These are phyloP conservation scores for Cercospora nicotianae DNA, from an alignment of 2,329 filamentous ascomycete species.

Conservation along the genomic window DNA sequence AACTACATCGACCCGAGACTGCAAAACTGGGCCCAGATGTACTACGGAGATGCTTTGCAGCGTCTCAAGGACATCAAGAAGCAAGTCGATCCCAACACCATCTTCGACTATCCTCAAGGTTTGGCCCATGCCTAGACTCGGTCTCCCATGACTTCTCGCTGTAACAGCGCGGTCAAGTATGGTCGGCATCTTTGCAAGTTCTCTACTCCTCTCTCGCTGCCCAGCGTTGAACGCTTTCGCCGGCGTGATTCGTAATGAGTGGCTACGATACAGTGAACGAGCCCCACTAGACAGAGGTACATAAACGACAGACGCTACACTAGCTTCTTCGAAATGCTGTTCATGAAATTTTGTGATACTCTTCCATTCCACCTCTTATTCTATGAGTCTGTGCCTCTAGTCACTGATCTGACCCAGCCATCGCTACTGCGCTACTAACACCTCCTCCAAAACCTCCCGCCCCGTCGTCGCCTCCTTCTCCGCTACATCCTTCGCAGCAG, in stretches of 20 bases:
- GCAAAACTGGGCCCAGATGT: slow-evolving; percentile 17
- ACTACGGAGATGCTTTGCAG: slow-evolving; percentile 19
- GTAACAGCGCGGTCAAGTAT: not conserved
- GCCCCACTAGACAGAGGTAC: not conserved
- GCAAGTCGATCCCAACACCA: slow-evolving; percentile 13
- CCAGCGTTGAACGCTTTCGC: not conserved
- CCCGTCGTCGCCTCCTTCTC: not conserved
- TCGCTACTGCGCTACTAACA: not conserved
- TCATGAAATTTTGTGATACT: not conserved
- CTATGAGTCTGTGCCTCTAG: not conserved
- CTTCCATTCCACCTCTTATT: not conserved
- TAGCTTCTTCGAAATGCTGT: not conserved
- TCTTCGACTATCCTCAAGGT: slow-evolving; percentile 25
- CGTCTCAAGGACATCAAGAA: slow-evolving; percentile 20
- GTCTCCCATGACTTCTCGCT: not conserved
- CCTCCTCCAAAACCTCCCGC: not conserved
- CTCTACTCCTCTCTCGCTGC: not conserved
- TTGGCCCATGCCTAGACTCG: slow-evolving; percentile 14
- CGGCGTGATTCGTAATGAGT: not conserved
- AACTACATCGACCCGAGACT: slow-evolving; percentile 26
- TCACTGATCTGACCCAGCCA: not conserved
- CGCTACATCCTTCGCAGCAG: not conserved
- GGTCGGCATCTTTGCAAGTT: not conserved
- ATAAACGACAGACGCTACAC: not conserved
- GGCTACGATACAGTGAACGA: not conserved